Percentiles rank a stretch among this genome's conserved stretches.
phyloP scores from a whole-genome alignment of 257 asterid genomes.

The Thymus quinquecostatus region DNA sequence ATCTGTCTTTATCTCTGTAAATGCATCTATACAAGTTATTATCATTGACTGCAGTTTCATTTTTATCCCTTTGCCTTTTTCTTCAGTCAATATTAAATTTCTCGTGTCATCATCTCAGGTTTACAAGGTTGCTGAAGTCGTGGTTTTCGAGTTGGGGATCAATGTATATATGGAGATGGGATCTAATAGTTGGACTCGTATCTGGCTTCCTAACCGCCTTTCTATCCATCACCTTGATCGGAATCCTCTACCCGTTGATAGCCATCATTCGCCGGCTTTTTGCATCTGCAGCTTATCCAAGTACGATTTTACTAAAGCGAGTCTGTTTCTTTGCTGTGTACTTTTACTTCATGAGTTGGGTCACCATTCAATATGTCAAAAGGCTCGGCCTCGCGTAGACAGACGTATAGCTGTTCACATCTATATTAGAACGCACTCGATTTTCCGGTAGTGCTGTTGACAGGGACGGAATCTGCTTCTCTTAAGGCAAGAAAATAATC shows the following conservation, averaged over 20 bases:
- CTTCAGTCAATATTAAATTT: constrained; percentile 20
- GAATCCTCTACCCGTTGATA: constrained; percentile 46
- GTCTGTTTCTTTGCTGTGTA: constrained; percentile 69
- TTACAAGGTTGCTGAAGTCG: constrained; percentile 62
- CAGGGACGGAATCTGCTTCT: constrained; percentile 20
- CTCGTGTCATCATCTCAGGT: constrained; percentile 53
- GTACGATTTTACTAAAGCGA: constrained; percentile 49
- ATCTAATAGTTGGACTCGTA: constrained; percentile 56
- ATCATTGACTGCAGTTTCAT: constrained; percentile 7
- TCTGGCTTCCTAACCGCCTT: constrained; percentile 68
- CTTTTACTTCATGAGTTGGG: constrained; percentile 80
- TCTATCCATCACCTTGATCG: constrained; percentile 47
- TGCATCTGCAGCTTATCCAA: constrained; percentile 32
- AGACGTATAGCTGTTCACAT: constrained; percentile 33
- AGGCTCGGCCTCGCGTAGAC: constrained; percentile 58
- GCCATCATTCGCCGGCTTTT: constrained; percentile 38
- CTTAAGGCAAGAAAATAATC: constrained; percentile 28
- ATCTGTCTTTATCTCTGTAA: not conserved
- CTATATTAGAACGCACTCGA: constrained; percentile 37
- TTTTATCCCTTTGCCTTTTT: not conserved
- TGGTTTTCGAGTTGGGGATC: constrained; percentile 44
- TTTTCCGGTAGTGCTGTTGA: constrained; percentile 41
- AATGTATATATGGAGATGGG: constrained; percentile 71
- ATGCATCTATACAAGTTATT: constrained; percentile 4
- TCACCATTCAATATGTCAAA: constrained; percentile 66